These are phyloP conservation scores for Cryoendolithus antarcticus DNA, from an alignment of 2,329 filamentous ascomycete genomes.

Conservation along the genomic window DNA sequence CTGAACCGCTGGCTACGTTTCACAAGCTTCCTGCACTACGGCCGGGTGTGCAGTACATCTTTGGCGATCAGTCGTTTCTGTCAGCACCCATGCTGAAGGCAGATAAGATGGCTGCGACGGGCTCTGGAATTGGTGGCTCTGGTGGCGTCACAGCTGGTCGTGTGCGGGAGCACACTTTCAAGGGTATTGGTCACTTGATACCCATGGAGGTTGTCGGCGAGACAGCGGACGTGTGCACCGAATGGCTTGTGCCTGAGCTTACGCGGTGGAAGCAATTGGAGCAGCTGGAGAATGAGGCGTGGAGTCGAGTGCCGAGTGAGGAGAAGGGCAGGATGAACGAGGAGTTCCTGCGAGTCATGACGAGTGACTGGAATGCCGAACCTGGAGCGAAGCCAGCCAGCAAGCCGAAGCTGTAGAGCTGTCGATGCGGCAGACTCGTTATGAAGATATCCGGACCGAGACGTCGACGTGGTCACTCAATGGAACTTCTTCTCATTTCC, in stretches of 20 bases:
- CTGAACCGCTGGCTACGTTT: conserved; percentile 49
- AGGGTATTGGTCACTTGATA: conserved; percentile 63
- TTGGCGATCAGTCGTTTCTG: conserved; percentile 49
- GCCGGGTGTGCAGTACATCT: conserved; percentile 57
- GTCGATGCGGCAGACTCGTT: not conserved
- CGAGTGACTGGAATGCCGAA: conserved; percentile 10
- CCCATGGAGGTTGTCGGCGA: conserved; percentile 64
- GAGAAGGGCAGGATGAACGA: conserved; percentile 19
- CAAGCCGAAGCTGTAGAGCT: not conserved
- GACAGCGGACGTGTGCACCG: conserved; percentile 44
- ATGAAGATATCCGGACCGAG: no score
- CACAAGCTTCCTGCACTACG: conserved; percentile 46
- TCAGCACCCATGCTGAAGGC: conserved; percentile 38
- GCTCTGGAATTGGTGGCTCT: conserved; percentile 53
- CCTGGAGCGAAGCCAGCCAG: conserved; percentile 1
- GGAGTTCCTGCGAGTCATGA: conserved; percentile 14
- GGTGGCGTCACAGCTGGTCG: conserved; percentile 51
- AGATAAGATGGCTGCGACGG: conserved; percentile 53
- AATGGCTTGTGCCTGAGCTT: conserved; percentile 25
- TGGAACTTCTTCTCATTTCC: conserved; percentile 26
- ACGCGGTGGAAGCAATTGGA: conserved; percentile 23
- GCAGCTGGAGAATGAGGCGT: conserved; percentile 14
- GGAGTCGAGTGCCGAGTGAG: conserved; percentile 15
- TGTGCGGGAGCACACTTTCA: conserved; percentile 53
- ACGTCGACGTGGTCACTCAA: conserved; percentile 9